These are phyloP conservation scores for Chaetomium sp. DNA, from an alignment of 2,329 filamentous ascomycete species.

Conservation along the genomic window DNA sequence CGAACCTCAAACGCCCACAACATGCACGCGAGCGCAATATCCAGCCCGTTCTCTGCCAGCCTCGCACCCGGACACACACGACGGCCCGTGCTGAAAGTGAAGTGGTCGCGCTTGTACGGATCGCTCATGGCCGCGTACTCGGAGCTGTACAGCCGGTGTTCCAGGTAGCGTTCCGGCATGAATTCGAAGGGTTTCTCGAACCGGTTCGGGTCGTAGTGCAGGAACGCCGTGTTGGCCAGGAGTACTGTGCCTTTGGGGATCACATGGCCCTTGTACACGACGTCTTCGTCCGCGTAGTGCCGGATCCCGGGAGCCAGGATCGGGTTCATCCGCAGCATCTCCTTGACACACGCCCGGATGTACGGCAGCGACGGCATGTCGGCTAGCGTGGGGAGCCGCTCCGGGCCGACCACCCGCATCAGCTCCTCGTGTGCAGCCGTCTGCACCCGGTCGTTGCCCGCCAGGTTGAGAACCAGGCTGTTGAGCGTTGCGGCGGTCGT, in stretches of 20 bases:
- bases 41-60: constrained; percentile 42
- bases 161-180: constrained; percentile 33
- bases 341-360: constrained; percentile 36
- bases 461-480: constrained; percentile 22
- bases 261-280: constrained; percentile 35
- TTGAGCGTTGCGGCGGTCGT: constrained; percentile 34
- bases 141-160: constrained; percentile 15
- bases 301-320: constrained; percentile 33
- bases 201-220: constrained; percentile 39
- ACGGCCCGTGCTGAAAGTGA: constrained; percentile 48
- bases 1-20: constrained; percentile 37
- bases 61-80: constrained; percentile 52
- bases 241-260: constrained; percentile 40
- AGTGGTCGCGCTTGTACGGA: constrained; percentile 39
- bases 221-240: constrained; percentile 35
- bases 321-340: constrained; percentile 38
- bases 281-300: constrained; percentile 34
- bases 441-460: constrained; percentile 3
- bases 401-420: constrained; percentile 32
- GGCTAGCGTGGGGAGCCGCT: constrained; percentile 26
- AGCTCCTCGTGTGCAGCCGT: constrained; percentile 18
- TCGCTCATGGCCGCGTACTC: constrained; percentile 23
- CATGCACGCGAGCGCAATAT: constrained; percentile 39
- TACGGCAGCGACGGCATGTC: constrained; percentile 37
- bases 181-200: constrained; percentile 35